These are phyloP conservation scores for Phoma sp. DNA, from an alignment of 2,329 filamentous ascomycete genomes.

Conservation along the genomic window DNA sequence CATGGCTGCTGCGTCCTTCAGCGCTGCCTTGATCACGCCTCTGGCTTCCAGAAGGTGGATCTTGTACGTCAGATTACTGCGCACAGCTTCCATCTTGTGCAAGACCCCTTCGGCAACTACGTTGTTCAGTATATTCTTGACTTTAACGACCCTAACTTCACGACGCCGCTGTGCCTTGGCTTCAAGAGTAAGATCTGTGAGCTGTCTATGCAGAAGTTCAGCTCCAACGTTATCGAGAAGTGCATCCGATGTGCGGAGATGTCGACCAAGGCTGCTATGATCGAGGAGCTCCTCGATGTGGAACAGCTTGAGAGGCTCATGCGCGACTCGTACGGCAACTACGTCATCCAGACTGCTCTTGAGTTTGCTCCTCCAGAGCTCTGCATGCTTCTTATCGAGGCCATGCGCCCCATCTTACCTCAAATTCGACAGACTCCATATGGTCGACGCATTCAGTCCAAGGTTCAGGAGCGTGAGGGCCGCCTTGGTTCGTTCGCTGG, in stretches of 20 bases:
- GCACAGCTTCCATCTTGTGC: conserved; percentile 86
- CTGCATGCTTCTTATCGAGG: conserved; percentile 71
- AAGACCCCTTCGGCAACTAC: conserved; percentile 98
- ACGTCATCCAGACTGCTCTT: conserved; percentile 90
- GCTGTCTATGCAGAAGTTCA: conserved; percentile 96
- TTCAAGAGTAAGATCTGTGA: conserved; percentile 75
- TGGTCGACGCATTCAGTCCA: conserved; percentile 89
- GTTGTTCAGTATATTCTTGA: conserved; percentile 98
- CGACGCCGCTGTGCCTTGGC: conserved; percentile 81
- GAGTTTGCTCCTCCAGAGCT: conserved; percentile 45
- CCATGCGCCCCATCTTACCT: conserved; percentile 82
- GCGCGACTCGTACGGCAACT: conserved; percentile 93
- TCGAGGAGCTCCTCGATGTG: conserved; percentile 77
- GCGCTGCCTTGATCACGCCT: conserved; percentile 96
- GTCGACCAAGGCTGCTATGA: conserved; percentile 77
- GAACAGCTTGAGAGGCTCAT: conserved; percentile 86
- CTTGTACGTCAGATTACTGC: conserved; percentile 86
- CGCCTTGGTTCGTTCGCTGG: conserved; percentile 42
- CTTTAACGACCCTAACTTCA: conserved; percentile 84
- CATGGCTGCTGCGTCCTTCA: conserved; percentile 98
- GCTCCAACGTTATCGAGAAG: conserved; percentile 98
- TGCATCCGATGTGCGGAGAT: conserved; percentile 78
- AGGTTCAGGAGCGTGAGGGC: conserved; percentile 69
- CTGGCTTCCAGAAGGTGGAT: conserved; percentile 84
- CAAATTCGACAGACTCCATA: conserved; percentile 90